These are phyloP conservation scores for Giardia muris DNA, from an alignment of 208 protist genomes.

Conservation along the genomic window DNA sequence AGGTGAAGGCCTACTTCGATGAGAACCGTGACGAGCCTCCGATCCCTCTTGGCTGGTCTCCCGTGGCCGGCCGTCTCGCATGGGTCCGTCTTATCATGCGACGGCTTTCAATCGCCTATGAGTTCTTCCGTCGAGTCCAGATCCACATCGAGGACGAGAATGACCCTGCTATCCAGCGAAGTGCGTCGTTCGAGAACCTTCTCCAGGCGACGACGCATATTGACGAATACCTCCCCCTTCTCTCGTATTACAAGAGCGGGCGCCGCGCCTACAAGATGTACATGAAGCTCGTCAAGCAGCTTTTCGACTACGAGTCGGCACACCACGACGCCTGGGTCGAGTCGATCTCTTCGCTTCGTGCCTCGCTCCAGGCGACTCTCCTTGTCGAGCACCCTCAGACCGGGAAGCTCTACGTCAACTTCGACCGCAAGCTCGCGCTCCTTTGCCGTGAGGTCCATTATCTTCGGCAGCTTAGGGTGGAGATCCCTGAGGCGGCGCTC, in stretches of 20 bases:
- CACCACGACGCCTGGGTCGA: conserved; percentile 57
- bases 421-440: conserved; percentile 77
- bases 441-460: conserved; percentile 78
- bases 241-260: conserved; percentile 32
- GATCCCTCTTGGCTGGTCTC: neutral
- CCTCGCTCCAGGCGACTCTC: conserved; percentile 74
- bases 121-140: conserved; percentile 19
- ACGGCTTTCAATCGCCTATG: neutral
- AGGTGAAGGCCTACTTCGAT: neutral
- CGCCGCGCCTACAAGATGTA: conserved; percentile 79
- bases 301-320: conserved; percentile 80
- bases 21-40: neutral
- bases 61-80: neutral
- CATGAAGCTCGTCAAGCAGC: conserved; percentile 64
- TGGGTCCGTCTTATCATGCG: neutral
- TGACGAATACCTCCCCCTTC: neutral
- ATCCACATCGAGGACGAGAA: neutral
- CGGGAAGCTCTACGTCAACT: conserved; percentile 82
- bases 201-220: neutral
- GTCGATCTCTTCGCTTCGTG: conserved; percentile 67
- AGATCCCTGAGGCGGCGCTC: conserved; percentile 66
- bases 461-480: conserved; percentile 65
- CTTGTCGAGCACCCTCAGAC: conserved; percentile 66
- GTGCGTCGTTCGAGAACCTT: neutral
- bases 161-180: neutral